Conservation (phyloP, 2,329 filamentous ascomycete species). For the Ophiobolus disseminans region DNA sequence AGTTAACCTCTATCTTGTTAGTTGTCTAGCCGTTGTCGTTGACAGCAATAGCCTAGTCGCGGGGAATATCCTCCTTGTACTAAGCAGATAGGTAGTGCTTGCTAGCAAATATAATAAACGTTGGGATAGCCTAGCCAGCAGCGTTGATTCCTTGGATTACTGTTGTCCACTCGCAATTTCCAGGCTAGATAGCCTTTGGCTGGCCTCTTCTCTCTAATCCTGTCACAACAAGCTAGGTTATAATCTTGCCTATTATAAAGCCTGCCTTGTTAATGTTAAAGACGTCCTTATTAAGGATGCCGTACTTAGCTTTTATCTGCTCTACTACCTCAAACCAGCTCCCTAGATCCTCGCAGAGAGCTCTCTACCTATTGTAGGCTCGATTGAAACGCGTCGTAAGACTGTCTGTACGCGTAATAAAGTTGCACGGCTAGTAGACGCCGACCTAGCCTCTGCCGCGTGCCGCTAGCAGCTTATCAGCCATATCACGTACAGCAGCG, state of each 20-base stretch:
- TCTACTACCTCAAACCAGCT: not conserved
- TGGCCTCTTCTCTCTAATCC: not conserved
- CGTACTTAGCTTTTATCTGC: not conserved
- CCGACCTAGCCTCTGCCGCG: not conserved
- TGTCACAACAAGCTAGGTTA: not conserved
- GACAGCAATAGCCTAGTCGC: too few relatives aligned
- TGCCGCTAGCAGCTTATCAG: too few relatives aligned
- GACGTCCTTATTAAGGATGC: not conserved
- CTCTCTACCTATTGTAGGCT: not conserved
- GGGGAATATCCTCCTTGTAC: not conserved
- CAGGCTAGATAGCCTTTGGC: not conserved
- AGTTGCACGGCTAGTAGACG: too few relatives aligned
- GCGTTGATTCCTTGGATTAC: conserved; percentile 3
- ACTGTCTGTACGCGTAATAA: not conserved
- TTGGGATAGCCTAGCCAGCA: conserved; percentile 3
- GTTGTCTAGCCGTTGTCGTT: too few relatives aligned
- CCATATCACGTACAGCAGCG: too few relatives aligned
- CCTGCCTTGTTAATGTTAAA: not conserved
- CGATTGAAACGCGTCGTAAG: not conserved
- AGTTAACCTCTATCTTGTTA: too few relatives aligned
- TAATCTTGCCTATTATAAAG: not conserved
- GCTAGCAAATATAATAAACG: conserved; percentile 11
- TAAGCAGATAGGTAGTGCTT: conserved; percentile 1
- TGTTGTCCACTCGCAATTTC: not conserved
- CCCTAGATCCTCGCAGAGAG: not conserved